Evolutionary conservation across 1,284 basidiomycete genomes (phyloP), one percentile per base, ranked within the genome.

Genomic region (Anthracocystis walkeri): DNA sequence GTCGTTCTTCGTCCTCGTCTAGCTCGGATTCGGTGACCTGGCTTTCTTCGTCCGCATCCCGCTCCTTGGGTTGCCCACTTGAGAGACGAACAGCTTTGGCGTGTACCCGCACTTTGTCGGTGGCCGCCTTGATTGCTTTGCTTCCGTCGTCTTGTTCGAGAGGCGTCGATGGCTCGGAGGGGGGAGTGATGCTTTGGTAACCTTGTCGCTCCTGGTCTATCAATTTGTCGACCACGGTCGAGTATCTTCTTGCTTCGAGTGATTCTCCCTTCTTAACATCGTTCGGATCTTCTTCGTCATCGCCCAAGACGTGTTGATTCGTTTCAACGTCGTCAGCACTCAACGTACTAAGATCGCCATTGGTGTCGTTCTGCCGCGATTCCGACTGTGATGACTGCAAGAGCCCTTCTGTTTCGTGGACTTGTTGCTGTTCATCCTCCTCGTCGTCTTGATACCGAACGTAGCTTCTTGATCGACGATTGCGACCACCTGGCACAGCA

Each of bases 21-120:
- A 80, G 49, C 42, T 71, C 73, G 57, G 73, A 77, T 62, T 80
- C 78, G 8, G 73, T 67, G 31, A 74, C 63, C 49, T 72, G 70
- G 23, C 53, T 56, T 14, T 71, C 59, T 10, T 71, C 63, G 31
- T 70, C 66, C 3, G 53, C 58, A 35, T 71, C 66, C 12, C 23
- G 23, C 21, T 59, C 53, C 29, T 46, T 58, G 7, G 29, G 1
- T 16, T 8, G 21, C 40, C 29, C 25, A 16, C 4, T 27, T 18
- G 58, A 56, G 8, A 56, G 8, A 16, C 29, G 33, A 20, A 66
- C 66, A 4, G 65, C 45, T 42, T 54, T 64, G 35, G 73, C 51
- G 40, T 73, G 67, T 38, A 67, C 67, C 3, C 56, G 62, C n/a
- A 73, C 70, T 8, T 59, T 21, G 53, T 70, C 51, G 4, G 58